A percentile compares a stretch with the other conserved stretches of the same genome.
phyloP scores from a whole-genome alignment of 768 basidiomycete species.

The Leccinum ochraceum region DNA sequence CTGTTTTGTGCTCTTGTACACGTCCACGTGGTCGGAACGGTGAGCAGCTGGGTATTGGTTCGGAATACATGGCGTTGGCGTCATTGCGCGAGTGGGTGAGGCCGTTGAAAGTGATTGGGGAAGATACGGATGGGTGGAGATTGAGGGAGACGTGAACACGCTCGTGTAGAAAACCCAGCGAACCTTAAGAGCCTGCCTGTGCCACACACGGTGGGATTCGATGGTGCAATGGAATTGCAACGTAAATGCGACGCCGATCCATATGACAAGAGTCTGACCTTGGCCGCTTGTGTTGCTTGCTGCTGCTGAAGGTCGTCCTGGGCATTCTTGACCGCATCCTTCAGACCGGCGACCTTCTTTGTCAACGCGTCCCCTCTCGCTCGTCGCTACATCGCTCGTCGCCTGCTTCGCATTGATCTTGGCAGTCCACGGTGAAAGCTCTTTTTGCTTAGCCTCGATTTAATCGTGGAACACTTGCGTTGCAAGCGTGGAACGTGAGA shows the following conservation, averaged over 20 bases:
- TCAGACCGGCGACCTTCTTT: constrained; percentile 67
- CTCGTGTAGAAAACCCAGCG: constrained; percentile 11
- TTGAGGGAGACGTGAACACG: constrained; percentile 8
- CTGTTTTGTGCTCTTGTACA: constrained; percentile 63
- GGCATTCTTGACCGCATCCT: constrained; percentile 51
- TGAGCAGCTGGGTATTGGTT: constrained; percentile 64
- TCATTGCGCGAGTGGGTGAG: constrained; percentile 30
- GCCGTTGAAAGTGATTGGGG: constrained; percentile 4
- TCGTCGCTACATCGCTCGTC: constrained; percentile 78
- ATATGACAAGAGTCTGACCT: constrained; percentile 45
- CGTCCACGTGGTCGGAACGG: constrained; percentile 65
- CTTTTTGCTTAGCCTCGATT: constrained; percentile 90
- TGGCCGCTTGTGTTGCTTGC: constrained; percentile 49
- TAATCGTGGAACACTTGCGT: constrained; percentile 88
- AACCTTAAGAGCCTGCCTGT: constrained; percentile 24
- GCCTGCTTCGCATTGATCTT: constrained; percentile 87
- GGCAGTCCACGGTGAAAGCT: constrained; percentile 91
- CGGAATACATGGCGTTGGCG: constrained; percentile 51
- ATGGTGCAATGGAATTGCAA: not conserved
- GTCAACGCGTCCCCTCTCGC: constrained; percentile 82
- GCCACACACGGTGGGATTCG: constrained; percentile 23
- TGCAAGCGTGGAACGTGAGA: constrained; percentile 36
- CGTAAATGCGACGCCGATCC: not conserved
- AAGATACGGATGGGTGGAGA: constrained; percentile 5
- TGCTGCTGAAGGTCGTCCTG: constrained; percentile 46